phyloP scores from a whole-genome alignment of 768 basidiomycete species.

The Kwoniella europaea region DNA sequence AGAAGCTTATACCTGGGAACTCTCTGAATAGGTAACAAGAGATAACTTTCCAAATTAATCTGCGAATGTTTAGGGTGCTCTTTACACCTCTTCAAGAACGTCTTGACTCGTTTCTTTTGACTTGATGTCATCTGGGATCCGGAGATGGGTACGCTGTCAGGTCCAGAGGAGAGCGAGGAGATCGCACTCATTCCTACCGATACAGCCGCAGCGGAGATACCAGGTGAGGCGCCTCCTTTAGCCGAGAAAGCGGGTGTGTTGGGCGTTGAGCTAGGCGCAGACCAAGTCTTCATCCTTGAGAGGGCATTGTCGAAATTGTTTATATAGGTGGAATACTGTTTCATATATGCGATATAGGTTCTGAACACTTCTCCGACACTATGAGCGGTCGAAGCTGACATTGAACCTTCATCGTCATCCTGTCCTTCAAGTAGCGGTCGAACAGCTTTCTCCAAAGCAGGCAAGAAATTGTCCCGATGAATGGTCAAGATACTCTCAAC shows the following conservation, averaged over 20 bases:
- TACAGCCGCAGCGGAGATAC: constrained; percentile 33
- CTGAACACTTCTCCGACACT: constrained; percentile 86
- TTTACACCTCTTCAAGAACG: constrained; percentile 81
- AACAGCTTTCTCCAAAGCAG: constrained; percentile 80
- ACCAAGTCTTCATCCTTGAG: constrained; percentile 85
- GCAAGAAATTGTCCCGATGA: constrained; percentile 90
- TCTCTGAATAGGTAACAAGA: constrained; percentile 92
- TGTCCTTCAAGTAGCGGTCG: constrained; percentile 68
- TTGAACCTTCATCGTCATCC: constrained; percentile 71
- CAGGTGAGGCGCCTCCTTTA: constrained; percentile 21
- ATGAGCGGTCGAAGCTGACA: constrained; percentile 75
- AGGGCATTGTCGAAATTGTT: constrained; percentile 96
- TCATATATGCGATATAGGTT: constrained; percentile 96
- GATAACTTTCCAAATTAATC: constrained; percentile 88
- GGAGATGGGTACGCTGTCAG: constrained; percentile 28
- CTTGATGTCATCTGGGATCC: constrained; percentile 60
- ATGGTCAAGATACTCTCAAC: constrained; percentile 88
- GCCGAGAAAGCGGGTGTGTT: constrained; percentile 27
- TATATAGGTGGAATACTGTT: constrained; percentile 97
- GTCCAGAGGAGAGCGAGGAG: constrained; percentile 26
- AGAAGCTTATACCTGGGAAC: constrained; percentile 95
- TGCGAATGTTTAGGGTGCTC: constrained; percentile 89
- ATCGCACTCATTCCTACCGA: constrained; percentile 39
- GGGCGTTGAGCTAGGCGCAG: constrained; percentile 47
- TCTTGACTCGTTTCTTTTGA: constrained; percentile 84